A percentile compares a stretch with the other conserved stretches of the same genome.
Conservation (phyloP, 805 yeast genomes). For the Lipomyces mesembrius region DNA sequence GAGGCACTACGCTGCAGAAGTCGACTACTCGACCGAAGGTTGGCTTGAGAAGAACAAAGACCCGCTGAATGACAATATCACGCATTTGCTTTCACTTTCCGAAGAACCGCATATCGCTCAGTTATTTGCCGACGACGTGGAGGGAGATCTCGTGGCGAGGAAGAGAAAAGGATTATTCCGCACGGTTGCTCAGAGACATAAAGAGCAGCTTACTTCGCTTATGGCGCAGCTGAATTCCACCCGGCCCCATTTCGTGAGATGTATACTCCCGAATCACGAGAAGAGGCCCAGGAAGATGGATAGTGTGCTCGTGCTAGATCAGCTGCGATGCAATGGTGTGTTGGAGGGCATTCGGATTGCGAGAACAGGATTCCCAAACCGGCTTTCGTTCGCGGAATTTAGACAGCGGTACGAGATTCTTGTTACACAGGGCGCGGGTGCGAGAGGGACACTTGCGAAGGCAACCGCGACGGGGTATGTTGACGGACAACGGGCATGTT, state of each 20-base stretch:
- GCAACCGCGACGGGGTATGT: conserved; percentile 40
- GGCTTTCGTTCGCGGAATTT: conserved; percentile 83
- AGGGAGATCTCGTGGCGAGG: conserved; percentile 40
- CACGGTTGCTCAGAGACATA: conserved; percentile 87
- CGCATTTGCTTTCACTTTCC: conserved; percentile 64
- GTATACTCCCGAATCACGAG: conserved; percentile 85
- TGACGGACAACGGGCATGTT: conserved; percentile 69
- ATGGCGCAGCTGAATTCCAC: conserved; percentile 77
- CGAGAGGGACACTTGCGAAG: neutral
- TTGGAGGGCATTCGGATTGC: conserved; percentile 97
- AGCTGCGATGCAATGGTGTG: conserved; percentile 95
- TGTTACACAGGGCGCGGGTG: conserved; percentile 52
- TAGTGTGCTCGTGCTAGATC: conserved; percentile 78
- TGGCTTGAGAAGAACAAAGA: conserved; percentile 96
- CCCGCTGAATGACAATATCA: conserved; percentile 79
- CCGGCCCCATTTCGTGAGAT: conserved; percentile 95
- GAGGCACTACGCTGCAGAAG: conserved; percentile 94
- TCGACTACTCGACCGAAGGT: conserved; percentile 88
- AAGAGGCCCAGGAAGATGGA: conserved; percentile 75
- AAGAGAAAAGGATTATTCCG: conserved; percentile 55
- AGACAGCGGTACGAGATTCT: conserved; percentile 74
- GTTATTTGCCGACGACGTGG: conserved; percentile 55
- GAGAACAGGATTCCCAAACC: conserved; percentile 94
- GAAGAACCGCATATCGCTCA: conserved; percentile 58
- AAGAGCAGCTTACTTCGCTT: conserved; percentile 74